Evolutionary conservation across 768 basidiomycete species (phyloP), one percentile per base, ranked within the genome.

Genomic region (Dacryopinax spathularia): DNA sequence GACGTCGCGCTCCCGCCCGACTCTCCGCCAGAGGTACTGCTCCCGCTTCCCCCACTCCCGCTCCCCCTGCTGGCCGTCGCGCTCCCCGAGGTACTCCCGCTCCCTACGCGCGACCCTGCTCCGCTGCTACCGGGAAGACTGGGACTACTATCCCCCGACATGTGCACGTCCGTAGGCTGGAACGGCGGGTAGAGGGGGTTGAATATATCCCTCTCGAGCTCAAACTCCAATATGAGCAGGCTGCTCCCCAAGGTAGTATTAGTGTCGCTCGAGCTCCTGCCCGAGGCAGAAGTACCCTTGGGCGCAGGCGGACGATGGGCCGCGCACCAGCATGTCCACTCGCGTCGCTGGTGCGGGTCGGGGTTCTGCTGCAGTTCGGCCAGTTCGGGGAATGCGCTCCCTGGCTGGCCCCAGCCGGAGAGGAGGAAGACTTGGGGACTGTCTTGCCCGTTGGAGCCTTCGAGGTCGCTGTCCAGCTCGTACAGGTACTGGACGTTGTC

Each of bases 181-280:
- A 72, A 68, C 39, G 79, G 74, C 9, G 83, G 83, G 70, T 86
- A 86, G 2, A 89, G 73, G 0, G 89, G 89, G 66, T 90, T 91
- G 69, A 84, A 73, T 0, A 68, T 66, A 70, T 91, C 89, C 33
- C 76, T 73, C 70, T 89, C 88, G 25, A 89, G 78, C 71, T 92
- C 90, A 66, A 91, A 87, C 70, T 92, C 89, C 72, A 91, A 78
- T 27, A 89, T 77, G 66, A 89, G 81, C 59, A 86, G 70, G 63
- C 72, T 75, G 12, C 71, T 70, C 4, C 66, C 44, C 36, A 68
- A 43, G 61, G 70, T n/a, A 2, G 60, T 61, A 16, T 62, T n/a
- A 1, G 33, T 64, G 1, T 64, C 35, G 22, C 60, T 34, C 36
- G n/a, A 20, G 56, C 22, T 33, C 6, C 22, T n/a, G 33, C 59